Evolutionary conservation across 495 filamentous ascomycete genomes (phyloP).

Genomic region (Penicillium robsamsonii): DNA sequence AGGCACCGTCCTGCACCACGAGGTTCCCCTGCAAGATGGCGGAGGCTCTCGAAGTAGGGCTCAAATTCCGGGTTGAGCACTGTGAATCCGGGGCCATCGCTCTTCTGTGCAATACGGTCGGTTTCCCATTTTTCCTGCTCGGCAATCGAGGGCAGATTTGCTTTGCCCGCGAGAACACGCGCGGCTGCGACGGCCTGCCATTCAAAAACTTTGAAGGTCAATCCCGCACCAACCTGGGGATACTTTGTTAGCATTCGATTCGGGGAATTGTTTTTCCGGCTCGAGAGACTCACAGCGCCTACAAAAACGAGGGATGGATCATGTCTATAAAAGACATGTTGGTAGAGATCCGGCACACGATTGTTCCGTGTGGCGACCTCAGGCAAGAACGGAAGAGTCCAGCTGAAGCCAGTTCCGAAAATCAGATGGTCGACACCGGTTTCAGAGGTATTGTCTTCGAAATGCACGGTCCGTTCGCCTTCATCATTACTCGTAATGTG

Average conservation of each 20-base stretch:
- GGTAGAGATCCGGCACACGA: conserved; percentile 54
- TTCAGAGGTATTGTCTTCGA: conserved; percentile 50
- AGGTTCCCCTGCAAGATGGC: conserved; percentile 48
- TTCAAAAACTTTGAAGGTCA: conserved; percentile 61
- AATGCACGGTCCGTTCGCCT: conserved; percentile 37
- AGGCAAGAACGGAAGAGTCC: conserved; percentile 55
- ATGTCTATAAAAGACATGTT: conserved; percentile 51
- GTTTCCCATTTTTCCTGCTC: conserved; percentile 54
- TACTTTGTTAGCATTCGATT: conserved; percentile 32
- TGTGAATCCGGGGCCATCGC: conserved; percentile 50
- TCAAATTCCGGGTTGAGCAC: conserved; percentile 54
- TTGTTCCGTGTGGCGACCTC: conserved; percentile 50
- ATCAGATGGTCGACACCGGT: conserved; percentile 54
- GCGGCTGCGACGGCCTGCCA: conserved; percentile 60
- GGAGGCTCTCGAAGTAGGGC: conserved; percentile 53
- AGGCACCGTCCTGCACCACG: conserved; percentile 37
- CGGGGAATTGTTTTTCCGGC: not conserved
- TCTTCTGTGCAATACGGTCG: conserved; percentile 46
- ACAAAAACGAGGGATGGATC: conserved; percentile 40
- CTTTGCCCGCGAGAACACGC: conserved; percentile 53
- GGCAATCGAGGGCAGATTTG: conserved; percentile 36
- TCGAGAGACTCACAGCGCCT: conserved; percentile 42
- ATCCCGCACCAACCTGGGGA: conserved; percentile 50
- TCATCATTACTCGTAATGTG: conserved; percentile 40
- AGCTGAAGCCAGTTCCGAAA: conserved; percentile 57